Conservation (phyloP, 179 eudicot species). For the Actinidia polygama region DNA sequence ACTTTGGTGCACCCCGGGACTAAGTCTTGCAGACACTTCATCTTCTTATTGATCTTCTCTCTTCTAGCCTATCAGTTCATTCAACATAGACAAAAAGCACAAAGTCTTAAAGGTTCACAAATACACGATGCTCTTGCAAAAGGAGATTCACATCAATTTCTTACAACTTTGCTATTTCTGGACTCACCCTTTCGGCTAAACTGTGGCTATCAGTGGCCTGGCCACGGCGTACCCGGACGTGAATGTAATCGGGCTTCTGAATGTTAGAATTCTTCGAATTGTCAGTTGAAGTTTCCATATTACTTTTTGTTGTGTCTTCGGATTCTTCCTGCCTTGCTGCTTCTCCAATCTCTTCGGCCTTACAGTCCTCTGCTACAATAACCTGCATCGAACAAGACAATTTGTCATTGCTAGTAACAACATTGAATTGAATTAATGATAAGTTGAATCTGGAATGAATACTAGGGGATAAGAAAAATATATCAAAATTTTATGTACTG, state of each 20-base stretch:
- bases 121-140: neutral
- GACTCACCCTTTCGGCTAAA: conserved; percentile 83
- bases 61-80: conserved; percentile 69
- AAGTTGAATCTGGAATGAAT: too few relatives aligned
- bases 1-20: conserved; percentile 96
- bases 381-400: conserved; percentile 29
- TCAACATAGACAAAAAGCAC: neutral
- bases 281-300: conserved; percentile 58
- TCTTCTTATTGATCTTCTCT: conserved; percentile 92
- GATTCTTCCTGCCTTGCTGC: conserved; percentile 60
- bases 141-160: neutral
- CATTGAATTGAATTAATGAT: too few relatives aligned
- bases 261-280: conserved; percentile 61
- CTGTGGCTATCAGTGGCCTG: conserved; percentile 99
- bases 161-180: conserved; percentile 19
- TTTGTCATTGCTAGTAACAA: too few relatives aligned
- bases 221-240: conserved; percentile 95
- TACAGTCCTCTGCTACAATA: conserved; percentile 44
- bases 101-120: too few relatives aligned
- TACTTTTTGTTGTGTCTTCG: conserved; percentile 51
- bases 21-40: conserved; percentile 88
- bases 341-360: conserved; percentile 57
- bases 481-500: too few relatives aligned
- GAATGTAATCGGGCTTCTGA: conserved; percentile 81
- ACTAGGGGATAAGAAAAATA: too few relatives aligned